Percentiles rank a stretch among this genome's conserved stretches.
Conservation (phyloP, 805 yeast genomes). For the Dipodascus geniculatus region DNA sequence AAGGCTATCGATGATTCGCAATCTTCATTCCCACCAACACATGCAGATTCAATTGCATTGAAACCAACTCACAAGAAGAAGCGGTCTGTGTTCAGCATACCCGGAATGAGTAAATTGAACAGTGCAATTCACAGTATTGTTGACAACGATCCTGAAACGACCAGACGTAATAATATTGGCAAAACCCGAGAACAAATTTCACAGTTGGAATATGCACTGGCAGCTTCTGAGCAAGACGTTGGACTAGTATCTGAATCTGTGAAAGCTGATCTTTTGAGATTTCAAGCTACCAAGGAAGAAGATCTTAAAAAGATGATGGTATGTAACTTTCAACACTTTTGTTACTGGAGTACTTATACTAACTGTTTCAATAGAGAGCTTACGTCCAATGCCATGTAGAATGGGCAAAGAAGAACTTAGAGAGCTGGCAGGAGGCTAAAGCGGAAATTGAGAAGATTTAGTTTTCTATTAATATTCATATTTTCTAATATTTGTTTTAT, state of each 20-base stretch:
- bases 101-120: constrained; percentile 41
- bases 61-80: constrained; percentile 18
- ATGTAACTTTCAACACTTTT: constrained; percentile 6
- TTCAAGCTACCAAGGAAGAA: constrained; percentile 38
- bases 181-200: constrained; percentile 35
- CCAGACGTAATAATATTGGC: constrained; percentile 40
- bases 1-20: background rate
- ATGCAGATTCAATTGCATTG: constrained; percentile 7
- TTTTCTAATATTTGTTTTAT: background rate
- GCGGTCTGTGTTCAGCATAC: constrained; percentile 36
- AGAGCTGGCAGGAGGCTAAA: constrained; percentile 55
- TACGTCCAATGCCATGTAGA: constrained; percentile 45
- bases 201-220: constrained; percentile 39
- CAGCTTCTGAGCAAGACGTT: constrained; percentile 41
- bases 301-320: constrained; percentile 39
- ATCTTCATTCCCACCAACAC: constrained; percentile 13
- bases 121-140: constrained; percentile 46
- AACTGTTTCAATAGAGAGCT: constrained; percentile 17
- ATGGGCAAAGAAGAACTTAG: constrained; percentile 59
- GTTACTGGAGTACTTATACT: background rate
- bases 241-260: constrained; percentile 37
- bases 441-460: constrained; percentile 6
- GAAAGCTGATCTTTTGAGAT: constrained; percentile 30
- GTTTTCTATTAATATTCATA: background rate
- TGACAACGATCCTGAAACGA: constrained; percentile 55